Conservation (phyloP, 129 eudicot genomes). For the Logfia minima region DNA sequence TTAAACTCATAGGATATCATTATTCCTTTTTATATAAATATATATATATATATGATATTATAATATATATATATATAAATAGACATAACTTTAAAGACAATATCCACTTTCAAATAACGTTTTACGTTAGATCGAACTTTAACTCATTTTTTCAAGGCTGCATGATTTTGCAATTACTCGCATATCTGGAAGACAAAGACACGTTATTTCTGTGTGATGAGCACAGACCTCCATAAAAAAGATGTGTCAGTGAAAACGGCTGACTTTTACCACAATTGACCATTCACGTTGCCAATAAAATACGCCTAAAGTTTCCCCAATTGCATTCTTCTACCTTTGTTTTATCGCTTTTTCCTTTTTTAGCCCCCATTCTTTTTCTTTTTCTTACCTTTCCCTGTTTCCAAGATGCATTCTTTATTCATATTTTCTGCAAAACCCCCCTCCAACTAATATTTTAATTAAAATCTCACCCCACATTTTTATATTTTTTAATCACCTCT, state of each 20-base stretch:
- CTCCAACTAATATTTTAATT: constrained; percentile 9
- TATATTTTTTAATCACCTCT: constrained; percentile 3
- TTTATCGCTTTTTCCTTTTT: constrained; percentile 6
- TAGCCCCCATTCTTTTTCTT: constrained; percentile 22
- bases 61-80: too few relatives aligned
- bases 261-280: constrained; percentile 26
- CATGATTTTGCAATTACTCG: constrained; percentile 8
- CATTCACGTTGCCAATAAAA: constrained; percentile 26
- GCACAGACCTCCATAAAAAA: constrained; percentile 29
- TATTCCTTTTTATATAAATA: too few relatives aligned
- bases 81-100: too few relatives aligned
- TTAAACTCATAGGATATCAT: too few relatives aligned
- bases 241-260: constrained; percentile 37
- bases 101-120: too few relatives aligned
- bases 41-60: too few relatives aligned
- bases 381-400: constrained; percentile 18
- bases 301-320: constrained; percentile 15
- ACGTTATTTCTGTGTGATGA: constrained; percentile 2
- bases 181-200: constrained; percentile 11
- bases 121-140: too few relatives aligned
- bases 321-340: constrained; percentile 21
- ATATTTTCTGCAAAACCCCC: constrained; percentile 2
- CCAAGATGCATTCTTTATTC: constrained; percentile 28
- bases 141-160: background rate
- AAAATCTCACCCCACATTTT: background rate